Percentiles rank a stretch among this genome's conserved stretches.
phyloP scores from a whole-genome alignment of 2,329 filamentous ascomycete species.

The Alternaria arbusti region DNA sequence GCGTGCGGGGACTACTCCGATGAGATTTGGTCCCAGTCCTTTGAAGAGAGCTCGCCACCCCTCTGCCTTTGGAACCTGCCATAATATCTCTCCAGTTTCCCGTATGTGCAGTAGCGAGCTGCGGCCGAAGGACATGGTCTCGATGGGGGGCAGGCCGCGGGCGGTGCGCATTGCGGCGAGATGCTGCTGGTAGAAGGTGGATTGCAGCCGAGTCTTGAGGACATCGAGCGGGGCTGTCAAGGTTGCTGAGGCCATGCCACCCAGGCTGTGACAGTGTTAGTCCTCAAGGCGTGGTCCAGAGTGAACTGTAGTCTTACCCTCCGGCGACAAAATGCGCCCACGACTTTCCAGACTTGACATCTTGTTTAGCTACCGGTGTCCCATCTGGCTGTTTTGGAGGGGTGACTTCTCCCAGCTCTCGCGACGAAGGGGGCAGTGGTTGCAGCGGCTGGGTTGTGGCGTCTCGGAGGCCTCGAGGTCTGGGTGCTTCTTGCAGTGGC shows the following conservation, averaged over 20 bases:
- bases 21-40: conserved; percentile 86
- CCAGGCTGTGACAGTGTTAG: conserved; percentile 65
- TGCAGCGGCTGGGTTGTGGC: conserved; percentile 34
- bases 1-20: conserved; percentile 86
- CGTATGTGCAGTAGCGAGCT: conserved; percentile 75
- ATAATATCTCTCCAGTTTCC: conserved; percentile 86
- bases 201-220: conserved; percentile 90
- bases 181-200: conserved; percentile 91
- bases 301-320: conserved; percentile 63
- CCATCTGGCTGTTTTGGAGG: conserved; percentile 55
- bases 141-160: conserved; percentile 60
- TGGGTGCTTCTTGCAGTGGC: conserved; percentile 43
- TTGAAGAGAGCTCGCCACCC: conserved; percentile 91
- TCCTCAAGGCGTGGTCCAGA: conserved; percentile 28
- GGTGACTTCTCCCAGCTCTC: conserved; percentile 65
- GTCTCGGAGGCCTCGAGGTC: conserved; percentile 39
- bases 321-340: conserved; percentile 93
- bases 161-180: conserved; percentile 71
- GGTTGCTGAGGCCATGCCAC: conserved; percentile 90
- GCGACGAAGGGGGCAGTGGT: conserved; percentile 56
- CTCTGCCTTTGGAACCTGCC: conserved; percentile 78
- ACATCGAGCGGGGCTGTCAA: conserved; percentile 95
- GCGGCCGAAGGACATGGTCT: conserved; percentile 67
- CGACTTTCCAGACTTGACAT: conserved; percentile 67
- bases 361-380: conserved; percentile 44